These are phyloP conservation scores for Thelephora terrestris DNA, from an alignment of 1,284 basidiomycete genomes.

Conservation along the genomic window DNA sequence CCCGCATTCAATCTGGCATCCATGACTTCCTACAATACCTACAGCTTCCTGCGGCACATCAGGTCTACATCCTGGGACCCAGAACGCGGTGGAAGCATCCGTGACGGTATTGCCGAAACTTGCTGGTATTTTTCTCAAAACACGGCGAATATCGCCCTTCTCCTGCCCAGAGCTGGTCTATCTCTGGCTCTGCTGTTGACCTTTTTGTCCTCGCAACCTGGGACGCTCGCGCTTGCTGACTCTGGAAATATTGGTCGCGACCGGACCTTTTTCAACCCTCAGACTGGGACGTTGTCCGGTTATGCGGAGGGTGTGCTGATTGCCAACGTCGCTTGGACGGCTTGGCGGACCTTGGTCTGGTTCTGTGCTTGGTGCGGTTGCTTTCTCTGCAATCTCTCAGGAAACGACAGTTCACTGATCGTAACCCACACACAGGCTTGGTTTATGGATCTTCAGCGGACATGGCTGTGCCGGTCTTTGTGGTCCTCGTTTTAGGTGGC, in stretches of 20 bases:
- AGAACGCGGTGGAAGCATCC: constrained; percentile 40
- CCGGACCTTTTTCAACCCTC: constrained; percentile 55
- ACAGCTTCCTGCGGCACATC: constrained; percentile 73
- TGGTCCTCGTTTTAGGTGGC: constrained; percentile 73
- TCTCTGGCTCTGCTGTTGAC: constrained; percentile 57
- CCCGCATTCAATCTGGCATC: constrained; percentile 63
- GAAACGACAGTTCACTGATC: constrained; percentile 1
- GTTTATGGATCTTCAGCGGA: constrained; percentile 66
- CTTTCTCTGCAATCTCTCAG: neutral
- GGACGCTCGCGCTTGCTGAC: constrained; percentile 35
- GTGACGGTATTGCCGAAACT: constrained; percentile 66
- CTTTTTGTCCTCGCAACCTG: constrained; percentile 44
- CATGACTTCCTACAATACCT: constrained; percentile 71
- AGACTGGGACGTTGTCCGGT: constrained; percentile 52
- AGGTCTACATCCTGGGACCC: constrained; percentile 53
- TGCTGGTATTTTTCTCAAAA: constrained; percentile 76
- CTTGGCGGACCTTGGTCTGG: constrained; percentile 56
- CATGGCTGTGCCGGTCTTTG: constrained; percentile 70
- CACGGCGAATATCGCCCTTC: constrained; percentile 60
- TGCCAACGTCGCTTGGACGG: constrained; percentile 70
- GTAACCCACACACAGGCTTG: constrained; percentile 34
- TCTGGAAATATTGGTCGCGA: constrained; percentile 46
- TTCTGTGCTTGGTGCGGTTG: constrained; percentile 51
- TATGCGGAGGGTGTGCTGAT: constrained; percentile 69
- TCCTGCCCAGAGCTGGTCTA: constrained; percentile 73